Evolutionary conservation across 768 basidiomycete genomes (phyloP).

Genomic region (Crepidotus variabilis): DNA sequence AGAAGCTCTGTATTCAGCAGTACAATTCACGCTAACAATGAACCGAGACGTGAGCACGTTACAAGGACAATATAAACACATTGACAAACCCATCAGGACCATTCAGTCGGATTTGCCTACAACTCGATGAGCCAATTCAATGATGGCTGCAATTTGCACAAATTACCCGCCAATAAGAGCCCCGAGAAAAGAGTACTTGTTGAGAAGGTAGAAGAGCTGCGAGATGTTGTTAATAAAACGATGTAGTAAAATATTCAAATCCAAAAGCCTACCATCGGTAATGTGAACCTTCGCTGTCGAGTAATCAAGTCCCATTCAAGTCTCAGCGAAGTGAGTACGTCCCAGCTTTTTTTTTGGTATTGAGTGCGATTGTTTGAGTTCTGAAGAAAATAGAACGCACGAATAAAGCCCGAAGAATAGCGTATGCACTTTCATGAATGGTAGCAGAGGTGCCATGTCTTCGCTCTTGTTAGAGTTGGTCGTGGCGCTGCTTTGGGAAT

Average conservation of each 20-base stretch:
- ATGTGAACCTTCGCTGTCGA: not conserved
- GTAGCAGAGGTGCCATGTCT: too few species aligned
- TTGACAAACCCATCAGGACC: not conserved
- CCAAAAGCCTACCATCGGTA: not conserved
- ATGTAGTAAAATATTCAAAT: not conserved
- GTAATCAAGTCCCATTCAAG: not conserved
- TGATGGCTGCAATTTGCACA: not conserved
- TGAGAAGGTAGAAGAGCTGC: not conserved
- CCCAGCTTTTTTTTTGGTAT: not conserved
- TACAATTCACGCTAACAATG: not conserved
- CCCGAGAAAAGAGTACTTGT: not conserved
- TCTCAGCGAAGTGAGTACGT: not conserved
- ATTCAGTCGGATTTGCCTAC: not conserved
- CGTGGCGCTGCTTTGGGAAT: too few species aligned
- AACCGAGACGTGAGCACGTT: not conserved
- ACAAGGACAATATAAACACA: too few species aligned
- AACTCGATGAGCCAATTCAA: not conserved
- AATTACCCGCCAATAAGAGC: not conserved
- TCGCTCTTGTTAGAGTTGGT: too few species aligned
- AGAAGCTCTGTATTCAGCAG: not conserved
- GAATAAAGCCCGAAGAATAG: not conserved
- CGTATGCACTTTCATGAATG: not conserved
- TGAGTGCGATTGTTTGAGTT: not conserved
- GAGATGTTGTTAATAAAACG: not conserved
- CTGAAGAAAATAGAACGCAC: not conserved